These are phyloP conservation scores for Opeltia flavorubescens DNA, from an alignment of 495 filamentous ascomycete species.

Conservation along the genomic window DNA sequence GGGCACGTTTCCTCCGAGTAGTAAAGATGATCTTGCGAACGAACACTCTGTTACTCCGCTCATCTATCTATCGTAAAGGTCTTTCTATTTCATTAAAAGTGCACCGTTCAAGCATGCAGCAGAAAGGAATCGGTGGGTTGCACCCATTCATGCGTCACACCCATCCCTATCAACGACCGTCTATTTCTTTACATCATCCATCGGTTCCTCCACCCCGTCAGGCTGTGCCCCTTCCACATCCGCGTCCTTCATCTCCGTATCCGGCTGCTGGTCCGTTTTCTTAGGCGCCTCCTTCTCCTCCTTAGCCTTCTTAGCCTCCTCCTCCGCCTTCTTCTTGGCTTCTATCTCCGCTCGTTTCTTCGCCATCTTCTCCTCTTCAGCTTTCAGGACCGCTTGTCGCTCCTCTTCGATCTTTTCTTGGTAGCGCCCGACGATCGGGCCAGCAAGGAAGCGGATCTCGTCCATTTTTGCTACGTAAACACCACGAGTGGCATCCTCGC, in stretches of 20 bases:
- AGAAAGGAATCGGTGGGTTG: too few species aligned
- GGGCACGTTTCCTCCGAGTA: too few species aligned
- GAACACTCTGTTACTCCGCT: too few species aligned
- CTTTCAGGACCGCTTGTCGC: constrained; percentile 59
- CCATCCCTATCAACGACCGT: background rate
- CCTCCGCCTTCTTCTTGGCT: constrained; percentile 40
- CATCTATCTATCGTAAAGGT: too few species aligned
- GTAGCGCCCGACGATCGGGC: constrained; percentile 87
- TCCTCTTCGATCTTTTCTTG: constrained; percentile 88
- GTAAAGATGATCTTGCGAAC: too few species aligned
- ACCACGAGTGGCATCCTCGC: constrained; percentile 87
- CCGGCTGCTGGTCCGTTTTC: constrained; percentile 28
- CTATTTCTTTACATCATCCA: constrained; percentile 12
- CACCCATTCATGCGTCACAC: too few species aligned
- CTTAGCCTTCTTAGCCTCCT: constrained; percentile 36
- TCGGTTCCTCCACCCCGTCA: constrained; percentile 29
- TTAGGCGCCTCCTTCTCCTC: constrained; percentile 29
- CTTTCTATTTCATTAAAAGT: too few species aligned
- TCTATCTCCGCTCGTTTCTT: constrained; percentile 67
- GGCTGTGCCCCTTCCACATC: constrained; percentile 27
- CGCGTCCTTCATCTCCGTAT: constrained; percentile 44
- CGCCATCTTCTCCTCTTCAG: constrained; percentile 68
- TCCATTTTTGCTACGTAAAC: constrained; percentile 90
- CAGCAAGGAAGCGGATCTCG: constrained; percentile 80
- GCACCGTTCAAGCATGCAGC: too few species aligned